A percentile compares a stretch with the other conserved stretches of the same genome.
Conservation (phyloP, 306 rosid species). For the Prosopis cineraria region DNA sequence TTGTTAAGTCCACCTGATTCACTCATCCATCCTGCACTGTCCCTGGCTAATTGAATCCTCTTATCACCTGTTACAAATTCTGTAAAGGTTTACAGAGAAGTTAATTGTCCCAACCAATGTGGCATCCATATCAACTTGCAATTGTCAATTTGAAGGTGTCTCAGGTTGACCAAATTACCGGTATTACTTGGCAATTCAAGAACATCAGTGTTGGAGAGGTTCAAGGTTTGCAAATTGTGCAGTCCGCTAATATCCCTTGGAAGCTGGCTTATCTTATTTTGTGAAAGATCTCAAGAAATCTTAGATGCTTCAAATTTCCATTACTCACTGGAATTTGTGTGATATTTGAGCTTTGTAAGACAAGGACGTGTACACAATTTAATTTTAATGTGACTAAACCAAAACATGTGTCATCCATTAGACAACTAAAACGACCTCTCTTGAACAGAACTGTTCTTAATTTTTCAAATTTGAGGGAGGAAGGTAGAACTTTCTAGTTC, state of each 20-base stretch:
- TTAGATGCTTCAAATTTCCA: not conserved
- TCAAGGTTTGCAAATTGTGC: not conserved
- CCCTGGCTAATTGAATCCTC: not conserved
- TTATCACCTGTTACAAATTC: not conserved
- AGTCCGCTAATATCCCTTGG: not conserved
- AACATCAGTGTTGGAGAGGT: not conserved
- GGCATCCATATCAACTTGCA: not conserved
- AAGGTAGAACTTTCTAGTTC: not conserved
- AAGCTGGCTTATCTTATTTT: not conserved
- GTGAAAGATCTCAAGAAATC: constrained; percentile 6
- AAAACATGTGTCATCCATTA: not conserved
- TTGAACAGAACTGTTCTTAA: not conserved
- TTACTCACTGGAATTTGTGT: not conserved
- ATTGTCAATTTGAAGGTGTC: not conserved
- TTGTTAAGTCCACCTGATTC: not conserved
- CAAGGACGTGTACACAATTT: not conserved
- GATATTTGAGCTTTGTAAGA: not conserved
- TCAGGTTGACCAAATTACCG: not conserved
- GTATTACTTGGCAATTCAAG: not conserved
- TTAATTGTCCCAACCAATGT: not conserved
- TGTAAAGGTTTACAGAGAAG: not conserved
- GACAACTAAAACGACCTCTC: not conserved
- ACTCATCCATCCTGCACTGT: not conserved
- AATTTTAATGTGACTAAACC: not conserved
- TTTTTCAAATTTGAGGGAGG: not conserved